These are phyloP conservation scores for Citrus cavaleriei DNA, from an alignment of 345 rosid species.

Conservation along the genomic window DNA sequence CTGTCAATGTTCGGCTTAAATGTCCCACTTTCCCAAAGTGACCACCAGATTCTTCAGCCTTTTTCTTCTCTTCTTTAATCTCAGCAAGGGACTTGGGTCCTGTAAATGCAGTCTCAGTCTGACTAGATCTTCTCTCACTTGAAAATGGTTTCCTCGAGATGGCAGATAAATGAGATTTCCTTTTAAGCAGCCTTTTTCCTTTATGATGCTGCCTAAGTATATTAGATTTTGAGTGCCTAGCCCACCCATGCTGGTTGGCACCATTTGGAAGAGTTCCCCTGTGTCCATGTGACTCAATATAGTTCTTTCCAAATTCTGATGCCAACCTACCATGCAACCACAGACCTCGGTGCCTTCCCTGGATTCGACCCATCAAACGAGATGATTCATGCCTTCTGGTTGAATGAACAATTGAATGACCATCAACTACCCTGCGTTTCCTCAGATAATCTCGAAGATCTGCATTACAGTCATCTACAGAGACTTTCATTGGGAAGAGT, in stretches of 20 bases:
- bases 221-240: slow-evolving; percentile 13
- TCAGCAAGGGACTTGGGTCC: slow-evolving; percentile 56
- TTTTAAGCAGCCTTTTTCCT: slow-evolving; percentile 19
- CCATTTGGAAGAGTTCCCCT: slow-evolving; percentile 18
- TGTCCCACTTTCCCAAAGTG: not conserved
- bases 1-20: slow-evolving; percentile 12
- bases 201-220: slow-evolving; percentile 17
- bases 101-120: slow-evolving; percentile 28
- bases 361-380: slow-evolving; percentile 12
- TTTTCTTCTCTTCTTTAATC: slow-evolving; percentile 48
- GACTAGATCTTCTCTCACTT: slow-evolving; percentile 24
- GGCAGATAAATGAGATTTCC: slow-evolving; percentile 20
- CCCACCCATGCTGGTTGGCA: slow-evolving; percentile 18
- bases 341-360: slow-evolving; percentile 21
- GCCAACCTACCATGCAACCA: slow-evolving; percentile 26
- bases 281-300: slow-evolving; percentile 16
- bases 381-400: slow-evolving; percentile 28
- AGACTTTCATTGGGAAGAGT: slow-evolving; percentile 17
- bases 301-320: slow-evolving; percentile 26
- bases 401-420: slow-evolving; percentile 6
- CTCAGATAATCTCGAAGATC: slow-evolving; percentile 43
- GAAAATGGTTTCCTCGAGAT: slow-evolving; percentile 23
- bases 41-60: slow-evolving; percentile 18
- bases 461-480: slow-evolving; percentile 10
- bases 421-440: slow-evolving; percentile 23